phyloP scores from a whole-genome alignment of 768 basidiomycete species.

The Crassisporium funariophilum region DNA sequence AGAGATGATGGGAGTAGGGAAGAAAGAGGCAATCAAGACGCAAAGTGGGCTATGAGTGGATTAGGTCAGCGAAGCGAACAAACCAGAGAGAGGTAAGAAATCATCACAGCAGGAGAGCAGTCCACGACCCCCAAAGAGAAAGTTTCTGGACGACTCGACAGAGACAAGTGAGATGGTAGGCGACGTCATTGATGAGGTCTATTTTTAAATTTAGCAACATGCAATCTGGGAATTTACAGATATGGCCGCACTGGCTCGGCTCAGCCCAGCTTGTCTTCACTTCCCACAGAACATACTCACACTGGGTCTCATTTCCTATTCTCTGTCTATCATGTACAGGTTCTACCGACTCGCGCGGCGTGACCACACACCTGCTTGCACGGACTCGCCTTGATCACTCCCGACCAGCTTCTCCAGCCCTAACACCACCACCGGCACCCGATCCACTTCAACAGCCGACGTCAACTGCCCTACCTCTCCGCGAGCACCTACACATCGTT shows the following conservation, averaged over 20 bases:
- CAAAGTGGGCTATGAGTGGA: not conserved
- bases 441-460: no score
- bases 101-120: not conserved
- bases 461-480: no score
- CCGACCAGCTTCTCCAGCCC: no score
- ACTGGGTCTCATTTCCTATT: not conserved
- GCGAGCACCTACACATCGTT: no score
- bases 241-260: not conserved
- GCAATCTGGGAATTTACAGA: not conserved
- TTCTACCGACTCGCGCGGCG: no score
- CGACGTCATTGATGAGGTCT: not conserved
- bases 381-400: no score
- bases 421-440: no score
- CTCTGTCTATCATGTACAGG: no score
- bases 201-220: not conserved
- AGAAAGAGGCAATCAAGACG: not conserved
- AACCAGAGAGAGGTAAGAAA: not conserved
- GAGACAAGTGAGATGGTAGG: not conserved
- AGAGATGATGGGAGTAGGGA: not conserved
- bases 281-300: not conserved
- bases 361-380: no score
- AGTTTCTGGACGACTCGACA: no score
- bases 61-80: not conserved
- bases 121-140: not conserved
- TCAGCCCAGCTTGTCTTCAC: not conserved